Percentiles rank a stretch among this genome's conserved stretches.
These are phyloP conservation scores for Beta lomatogona DNA, from an alignment of 179 eudicot genomes.

Conservation along the genomic window DNA sequence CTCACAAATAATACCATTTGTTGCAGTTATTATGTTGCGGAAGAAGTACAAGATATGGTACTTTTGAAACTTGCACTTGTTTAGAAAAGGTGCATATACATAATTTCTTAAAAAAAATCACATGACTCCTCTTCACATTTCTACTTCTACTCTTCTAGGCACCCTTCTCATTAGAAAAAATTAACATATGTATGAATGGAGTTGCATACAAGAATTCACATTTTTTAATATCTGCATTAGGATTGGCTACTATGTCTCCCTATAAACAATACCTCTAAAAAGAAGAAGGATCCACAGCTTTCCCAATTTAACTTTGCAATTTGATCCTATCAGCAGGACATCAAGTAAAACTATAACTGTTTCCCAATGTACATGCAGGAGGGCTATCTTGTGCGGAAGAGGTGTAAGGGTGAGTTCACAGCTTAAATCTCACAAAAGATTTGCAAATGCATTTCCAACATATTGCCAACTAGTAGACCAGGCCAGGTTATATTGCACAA, in stretches of 20 bases:
- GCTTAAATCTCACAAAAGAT: conserved; percentile 94
- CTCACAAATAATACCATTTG: too few relatives aligned
- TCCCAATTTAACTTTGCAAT: neutral
- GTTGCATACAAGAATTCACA: too few relatives aligned
- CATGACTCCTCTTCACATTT: too few relatives aligned
- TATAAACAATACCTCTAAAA: neutral
- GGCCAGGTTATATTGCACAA: conserved; percentile 84
- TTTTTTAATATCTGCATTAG: neutral
- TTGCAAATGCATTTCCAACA: conserved; percentile 81
- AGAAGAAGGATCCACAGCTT: neutral
- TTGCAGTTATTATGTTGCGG: too few relatives aligned
- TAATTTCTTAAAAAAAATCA: too few relatives aligned
- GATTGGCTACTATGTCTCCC: neutral
- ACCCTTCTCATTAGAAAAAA: too few relatives aligned
- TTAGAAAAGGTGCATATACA: too few relatives aligned
- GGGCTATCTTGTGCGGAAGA: conserved; percentile 91
- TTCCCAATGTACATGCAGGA: conserved; percentile 43
- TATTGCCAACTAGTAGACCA: conserved; percentile 93
- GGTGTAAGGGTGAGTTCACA: conserved; percentile 98
- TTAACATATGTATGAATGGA: too few relatives aligned
- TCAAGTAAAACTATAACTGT: conserved; percentile 12
- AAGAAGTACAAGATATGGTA: too few relatives aligned
- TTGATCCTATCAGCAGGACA: neutral
- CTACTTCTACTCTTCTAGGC: too few relatives aligned
- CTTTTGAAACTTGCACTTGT: too few relatives aligned